These are phyloP conservation scores for Fusarium aywerte DNA, from an alignment of 2,329 filamentous ascomycete genomes.

Conservation along the genomic window DNA sequence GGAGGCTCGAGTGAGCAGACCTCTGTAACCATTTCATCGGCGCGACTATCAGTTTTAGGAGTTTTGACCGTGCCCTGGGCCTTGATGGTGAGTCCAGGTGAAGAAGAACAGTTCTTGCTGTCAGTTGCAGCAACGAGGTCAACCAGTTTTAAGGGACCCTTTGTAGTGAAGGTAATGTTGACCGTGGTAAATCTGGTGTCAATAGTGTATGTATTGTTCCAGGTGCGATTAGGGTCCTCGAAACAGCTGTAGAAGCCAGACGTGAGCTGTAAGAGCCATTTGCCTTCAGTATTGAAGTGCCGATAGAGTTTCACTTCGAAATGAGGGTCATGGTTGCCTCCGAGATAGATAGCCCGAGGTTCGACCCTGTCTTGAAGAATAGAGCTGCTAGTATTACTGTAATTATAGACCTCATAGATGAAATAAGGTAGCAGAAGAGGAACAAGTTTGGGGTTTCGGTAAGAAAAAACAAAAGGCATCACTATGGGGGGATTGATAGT, in stretches of 20 bases:
- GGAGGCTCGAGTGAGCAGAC: background rate
- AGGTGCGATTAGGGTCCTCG: background rate
- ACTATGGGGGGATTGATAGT: background rate
- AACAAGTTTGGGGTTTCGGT: background rate
- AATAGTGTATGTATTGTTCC: background rate
- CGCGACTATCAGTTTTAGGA: background rate
- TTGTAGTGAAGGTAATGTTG: background rate
- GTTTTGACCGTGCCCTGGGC: background rate
- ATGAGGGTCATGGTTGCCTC: background rate
- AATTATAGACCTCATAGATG: background rate
- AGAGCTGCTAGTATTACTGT: background rate
- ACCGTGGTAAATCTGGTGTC: background rate
- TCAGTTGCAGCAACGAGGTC: conserved; percentile 1
- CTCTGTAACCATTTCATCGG: background rate
- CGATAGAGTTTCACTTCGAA: background rate
- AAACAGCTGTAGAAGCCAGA: background rate
- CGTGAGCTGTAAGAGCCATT: background rate
- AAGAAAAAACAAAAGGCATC: conserved; percentile 6
- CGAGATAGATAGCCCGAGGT: background rate
- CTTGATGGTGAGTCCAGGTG: background rate
- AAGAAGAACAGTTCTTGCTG: background rate
- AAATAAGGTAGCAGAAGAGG: background rate
- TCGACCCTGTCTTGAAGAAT: background rate
- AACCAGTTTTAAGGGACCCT: background rate
- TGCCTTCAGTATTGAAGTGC: background rate